Percentiles rank a stretch among this genome's conserved stretches.
Conservation (phyloP, 2,329 filamentous ascomycete species). For the Waltergamsia citrina region DNA sequence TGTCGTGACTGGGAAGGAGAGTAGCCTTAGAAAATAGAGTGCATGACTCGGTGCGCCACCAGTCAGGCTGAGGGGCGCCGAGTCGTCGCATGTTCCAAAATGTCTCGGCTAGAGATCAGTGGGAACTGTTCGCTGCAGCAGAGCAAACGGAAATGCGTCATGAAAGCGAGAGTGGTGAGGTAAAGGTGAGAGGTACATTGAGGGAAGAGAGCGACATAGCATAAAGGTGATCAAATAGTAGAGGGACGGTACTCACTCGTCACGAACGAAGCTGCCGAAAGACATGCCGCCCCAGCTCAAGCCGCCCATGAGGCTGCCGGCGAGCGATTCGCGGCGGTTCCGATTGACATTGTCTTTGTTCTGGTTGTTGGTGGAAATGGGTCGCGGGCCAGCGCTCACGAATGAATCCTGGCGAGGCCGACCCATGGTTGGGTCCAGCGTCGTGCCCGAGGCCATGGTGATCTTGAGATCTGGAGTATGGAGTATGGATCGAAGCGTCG, state of each 20-base stretch:
- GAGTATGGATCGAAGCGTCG: too few species aligned
- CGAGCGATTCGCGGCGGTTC: constrained; percentile 51
- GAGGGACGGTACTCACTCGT: constrained; percentile 65
- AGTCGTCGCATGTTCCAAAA: constrained; percentile 1
- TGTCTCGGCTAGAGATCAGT: background rate
- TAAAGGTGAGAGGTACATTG: background rate
- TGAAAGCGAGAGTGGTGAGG: background rate
- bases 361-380: constrained; percentile 51
- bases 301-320: constrained; percentile 59
- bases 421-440: constrained; percentile 46
- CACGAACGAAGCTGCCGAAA: constrained; percentile 91
- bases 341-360: constrained; percentile 50
- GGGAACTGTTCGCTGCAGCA: background rate
- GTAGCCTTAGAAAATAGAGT: too few species aligned
- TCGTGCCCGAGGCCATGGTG: constrained; percentile 41
- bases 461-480: too few species aligned
- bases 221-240: background rate
- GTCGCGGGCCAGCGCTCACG: constrained; percentile 54
- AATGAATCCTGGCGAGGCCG: constrained; percentile 56
- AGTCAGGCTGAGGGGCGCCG: background rate
- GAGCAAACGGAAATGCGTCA: background rate
- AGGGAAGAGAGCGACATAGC: constrained; percentile 2
- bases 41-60: background rate
- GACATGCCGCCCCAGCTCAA: constrained; percentile 98
- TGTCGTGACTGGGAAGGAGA: too few species aligned